Conservation (phyloP, 2,329 filamentous ascomycete species). For the Elsinoe australis region DNA sequence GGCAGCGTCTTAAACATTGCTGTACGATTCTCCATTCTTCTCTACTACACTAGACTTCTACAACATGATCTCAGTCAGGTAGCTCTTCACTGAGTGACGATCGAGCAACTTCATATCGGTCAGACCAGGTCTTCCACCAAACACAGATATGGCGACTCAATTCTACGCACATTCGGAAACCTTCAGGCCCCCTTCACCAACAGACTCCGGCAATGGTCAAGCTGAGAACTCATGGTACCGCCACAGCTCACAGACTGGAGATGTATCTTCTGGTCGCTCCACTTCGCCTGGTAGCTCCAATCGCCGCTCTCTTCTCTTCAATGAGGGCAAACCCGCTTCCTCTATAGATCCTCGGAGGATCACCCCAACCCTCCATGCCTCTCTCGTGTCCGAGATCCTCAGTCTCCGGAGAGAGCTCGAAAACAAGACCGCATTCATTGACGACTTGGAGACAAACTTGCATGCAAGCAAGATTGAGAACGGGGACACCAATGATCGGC, state of each 20-base stretch:
- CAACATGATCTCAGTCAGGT: neutral
- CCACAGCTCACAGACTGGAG: conserved; percentile 13
- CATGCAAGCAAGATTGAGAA: conserved; percentile 66
- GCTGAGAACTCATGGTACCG: conserved; percentile 16
- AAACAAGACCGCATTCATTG: conserved; percentile 78
- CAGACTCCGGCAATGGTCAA: conserved; percentile 11
- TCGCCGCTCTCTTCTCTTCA: conserved; percentile 23
- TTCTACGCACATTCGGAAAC: conserved; percentile 12
- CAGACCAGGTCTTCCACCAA: conserved; percentile 5
- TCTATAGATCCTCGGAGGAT: conserved; percentile 85
- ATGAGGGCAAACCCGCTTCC: conserved; percentile 58
- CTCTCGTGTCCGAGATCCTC: conserved; percentile 88
- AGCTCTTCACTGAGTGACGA: conserved; percentile 12
- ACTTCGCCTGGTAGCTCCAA: conserved; percentile 8
- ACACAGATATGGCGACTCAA: conserved; percentile 9
- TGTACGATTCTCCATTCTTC: too few species aligned
- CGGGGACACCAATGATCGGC: conserved; percentile 57
- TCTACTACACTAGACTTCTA: neutral
- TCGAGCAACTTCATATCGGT: neutral
- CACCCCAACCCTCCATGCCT: conserved; percentile 90
- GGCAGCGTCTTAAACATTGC: too few species aligned
- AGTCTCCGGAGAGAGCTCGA: conserved; percentile 81
- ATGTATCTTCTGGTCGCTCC: conserved; percentile 13
- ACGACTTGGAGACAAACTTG: conserved; percentile 69
- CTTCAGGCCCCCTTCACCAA: conserved; percentile 2